These are phyloP conservation scores for Gremmenia infestans DNA, from an alignment of 2,329 filamentous ascomycete species.

Conservation along the genomic window DNA sequence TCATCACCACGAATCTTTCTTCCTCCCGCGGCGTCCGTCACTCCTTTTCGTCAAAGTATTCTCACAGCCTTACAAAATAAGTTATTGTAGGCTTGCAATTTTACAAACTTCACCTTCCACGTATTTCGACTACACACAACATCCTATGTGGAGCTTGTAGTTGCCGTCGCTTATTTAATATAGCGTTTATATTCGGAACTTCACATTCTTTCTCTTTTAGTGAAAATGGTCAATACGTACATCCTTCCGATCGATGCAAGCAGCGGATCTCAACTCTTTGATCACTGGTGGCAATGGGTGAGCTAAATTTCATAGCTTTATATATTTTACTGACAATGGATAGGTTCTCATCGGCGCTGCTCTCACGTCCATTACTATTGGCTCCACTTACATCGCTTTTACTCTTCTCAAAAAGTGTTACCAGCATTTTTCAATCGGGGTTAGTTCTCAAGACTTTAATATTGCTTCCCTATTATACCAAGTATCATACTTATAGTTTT, in stretches of 20 bases:
- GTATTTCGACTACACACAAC: background rate
- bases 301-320: background rate
- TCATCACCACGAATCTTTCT: too few relatives aligned
- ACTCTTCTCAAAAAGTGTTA: constrained; percentile 21
- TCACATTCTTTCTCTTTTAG: background rate
- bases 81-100: background rate
- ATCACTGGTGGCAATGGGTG: constrained; percentile 40
- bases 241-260: constrained; percentile 22
- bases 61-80: too few relatives aligned
- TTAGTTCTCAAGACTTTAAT: background rate
- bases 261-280: constrained; percentile 34
- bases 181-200: background rate
- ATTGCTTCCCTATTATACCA: background rate
- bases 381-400: constrained; percentile 27
- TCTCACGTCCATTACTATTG: constrained; percentile 27
- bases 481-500: background rate
- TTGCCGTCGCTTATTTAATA: background rate
- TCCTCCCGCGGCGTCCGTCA: too few relatives aligned
- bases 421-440: constrained; percentile 15
- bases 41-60: too few relatives aligned
- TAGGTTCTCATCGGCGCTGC: constrained; percentile 34
- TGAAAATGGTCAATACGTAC: constrained; percentile 6
- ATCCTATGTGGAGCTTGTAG: background rate
- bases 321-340: constrained; percentile 17
- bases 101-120: background rate